These are phyloP conservation scores for Candida nanaspora DNA, from an alignment of 805 yeast species.

Conservation along the genomic window DNA sequence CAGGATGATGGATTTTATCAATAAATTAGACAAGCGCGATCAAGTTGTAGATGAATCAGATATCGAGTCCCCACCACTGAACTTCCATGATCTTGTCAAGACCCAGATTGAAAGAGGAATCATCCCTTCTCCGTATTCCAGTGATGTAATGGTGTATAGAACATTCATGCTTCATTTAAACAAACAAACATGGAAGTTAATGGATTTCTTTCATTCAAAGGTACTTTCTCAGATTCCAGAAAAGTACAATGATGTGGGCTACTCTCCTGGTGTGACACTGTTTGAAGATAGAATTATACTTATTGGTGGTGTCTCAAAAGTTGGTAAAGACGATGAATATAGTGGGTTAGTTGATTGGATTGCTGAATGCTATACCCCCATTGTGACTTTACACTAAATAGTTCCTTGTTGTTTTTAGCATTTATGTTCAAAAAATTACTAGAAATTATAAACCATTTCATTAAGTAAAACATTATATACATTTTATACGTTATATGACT, in stretches of 20 bases:
- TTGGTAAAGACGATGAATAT: neutral
- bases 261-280: neutral
- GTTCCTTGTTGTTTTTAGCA: no score
- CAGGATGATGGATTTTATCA: neutral
- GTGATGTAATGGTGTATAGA: neutral
- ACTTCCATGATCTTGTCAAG: neutral
- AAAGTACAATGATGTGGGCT: neutral
- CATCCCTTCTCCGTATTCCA: neutral
- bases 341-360: neutral
- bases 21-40: neutral
- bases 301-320: constrained; percentile 4
- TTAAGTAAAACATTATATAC: no score
- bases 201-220: neutral
- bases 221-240: neutral
- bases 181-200: constrained; percentile 1
- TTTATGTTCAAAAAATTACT: no score
- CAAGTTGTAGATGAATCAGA: neutral
- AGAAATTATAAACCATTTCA: no score
- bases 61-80: no score
- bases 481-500: neutral
- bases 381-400: constrained; percentile 5
- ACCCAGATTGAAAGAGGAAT: neutral
- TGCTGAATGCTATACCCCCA: constrained; percentile 13
- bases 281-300: neutral
- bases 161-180: neutral